phyloP scores from a whole-genome alignment of 352 stramenopile genomes.

The Phytopythium mirpurense region DNA sequence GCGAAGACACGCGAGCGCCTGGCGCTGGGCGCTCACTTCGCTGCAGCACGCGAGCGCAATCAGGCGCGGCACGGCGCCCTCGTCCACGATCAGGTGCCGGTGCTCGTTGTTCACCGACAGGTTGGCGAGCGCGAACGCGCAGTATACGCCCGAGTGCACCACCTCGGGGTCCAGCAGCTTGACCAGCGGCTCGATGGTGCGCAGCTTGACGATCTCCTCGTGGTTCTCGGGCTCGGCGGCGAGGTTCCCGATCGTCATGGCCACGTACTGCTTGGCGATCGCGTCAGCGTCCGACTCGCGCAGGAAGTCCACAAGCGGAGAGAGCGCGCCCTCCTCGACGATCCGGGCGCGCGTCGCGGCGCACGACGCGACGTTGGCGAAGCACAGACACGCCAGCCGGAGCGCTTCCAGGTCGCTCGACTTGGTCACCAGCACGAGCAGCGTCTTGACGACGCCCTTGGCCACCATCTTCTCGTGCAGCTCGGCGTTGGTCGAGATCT shows the following conservation, averaged over 20 bases:
- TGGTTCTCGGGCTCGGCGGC: slow-evolving; percentile 93
- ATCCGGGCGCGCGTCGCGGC: slow-evolving; percentile 87
- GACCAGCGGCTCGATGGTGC: slow-evolving; percentile 87
- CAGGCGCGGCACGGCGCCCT: slow-evolving; percentile 91
- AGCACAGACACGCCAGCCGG: slow-evolving; percentile 90
- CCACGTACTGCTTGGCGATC: slow-evolving; percentile 93
- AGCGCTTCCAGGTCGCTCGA: slow-evolving; percentile 92
- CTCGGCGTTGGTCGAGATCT: slow-evolving; percentile 93
- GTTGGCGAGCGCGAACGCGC: slow-evolving; percentile 93
- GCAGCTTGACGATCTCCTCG: slow-evolving; percentile 92
- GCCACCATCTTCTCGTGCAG: slow-evolving; percentile 93
- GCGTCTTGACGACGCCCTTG: slow-evolving; percentile 92
- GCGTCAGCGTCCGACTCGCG: slow-evolving; percentile 71
- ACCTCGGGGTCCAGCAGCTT: slow-evolving; percentile 89
- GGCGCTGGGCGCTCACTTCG: slow-evolving; percentile 89
- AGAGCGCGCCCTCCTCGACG: slow-evolving; percentile 90
- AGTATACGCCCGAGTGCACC: slow-evolving; percentile 85
- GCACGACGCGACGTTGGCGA: slow-evolving; percentile 94
- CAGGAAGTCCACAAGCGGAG: slow-evolving; percentile 88
- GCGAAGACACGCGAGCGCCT: slow-evolving; percentile 90
- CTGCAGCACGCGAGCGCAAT: slow-evolving; percentile 94
- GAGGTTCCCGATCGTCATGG: slow-evolving; percentile 95
- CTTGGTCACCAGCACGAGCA: slow-evolving; percentile 89
- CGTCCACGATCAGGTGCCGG: slow-evolving; percentile 88
- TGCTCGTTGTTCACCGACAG: slow-evolving; percentile 93